A percentile compares a stretch with the other conserved stretches of the same genome.
Evolutionary conservation across 805 yeast species (phyloP).

Genomic region (Wickerhamiella kurtzmanii): DNA sequence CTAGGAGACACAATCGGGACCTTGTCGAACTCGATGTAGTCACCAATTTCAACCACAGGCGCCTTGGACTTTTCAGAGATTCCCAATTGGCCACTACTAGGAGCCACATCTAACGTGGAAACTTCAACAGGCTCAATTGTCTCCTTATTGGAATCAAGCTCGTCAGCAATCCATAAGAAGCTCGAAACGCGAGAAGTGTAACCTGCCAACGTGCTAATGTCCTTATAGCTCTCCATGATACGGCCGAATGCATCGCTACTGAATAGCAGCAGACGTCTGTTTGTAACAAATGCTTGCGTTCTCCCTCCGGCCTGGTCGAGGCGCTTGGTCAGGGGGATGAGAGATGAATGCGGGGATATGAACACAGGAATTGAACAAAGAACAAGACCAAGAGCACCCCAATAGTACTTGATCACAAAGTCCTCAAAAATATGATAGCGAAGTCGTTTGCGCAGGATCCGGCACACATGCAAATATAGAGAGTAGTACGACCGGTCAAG

Average conservation of each 20-base stretch:
- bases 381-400: constrained; percentile 91
- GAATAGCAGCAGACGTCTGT: constrained; percentile 66
- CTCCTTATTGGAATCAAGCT: constrained; percentile 23
- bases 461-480: constrained; percentile 60
- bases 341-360: constrained; percentile 25
- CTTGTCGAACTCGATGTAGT: constrained; percentile 50
- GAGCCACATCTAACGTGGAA: too few species aligned
- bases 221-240: constrained; percentile 71
- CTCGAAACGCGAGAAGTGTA: constrained; percentile 63
- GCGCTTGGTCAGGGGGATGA: constrained; percentile 11
- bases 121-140: too few species aligned
- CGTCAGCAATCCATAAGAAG: constrained; percentile 50
- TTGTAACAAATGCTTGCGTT: constrained; percentile 49
- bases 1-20: constrained; percentile 82
- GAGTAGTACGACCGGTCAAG: constrained; percentile 72
- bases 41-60: constrained; percentile 29
- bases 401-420: constrained; percentile 76
- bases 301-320: neutral
- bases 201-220: constrained; percentile 69
- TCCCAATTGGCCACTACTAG: too few species aligned
- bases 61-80: neutral
- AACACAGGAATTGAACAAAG: constrained; percentile 85
- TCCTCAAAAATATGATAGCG: constrained; percentile 76
- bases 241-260: constrained; percentile 84
- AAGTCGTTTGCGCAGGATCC: constrained; percentile 59